Evolutionary conservation across 306 rosid genomes (phyloP).

Genomic region (Alnus rubra): DNA sequence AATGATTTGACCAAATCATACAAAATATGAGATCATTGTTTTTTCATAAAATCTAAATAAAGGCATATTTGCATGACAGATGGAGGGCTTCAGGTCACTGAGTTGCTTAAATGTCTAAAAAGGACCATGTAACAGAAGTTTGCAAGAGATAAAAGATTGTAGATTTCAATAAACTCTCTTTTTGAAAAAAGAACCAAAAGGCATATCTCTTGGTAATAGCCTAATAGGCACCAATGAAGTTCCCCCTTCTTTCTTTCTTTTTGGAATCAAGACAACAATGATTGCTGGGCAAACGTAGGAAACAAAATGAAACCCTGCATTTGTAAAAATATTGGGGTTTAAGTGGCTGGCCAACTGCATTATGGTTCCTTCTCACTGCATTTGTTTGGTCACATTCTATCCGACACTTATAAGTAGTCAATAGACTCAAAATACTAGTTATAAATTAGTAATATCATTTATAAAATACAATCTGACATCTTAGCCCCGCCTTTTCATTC

Average conservation of each 20-base stretch:
- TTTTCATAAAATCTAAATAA: no score
- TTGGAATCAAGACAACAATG: background rate
- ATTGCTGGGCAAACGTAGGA: background rate
- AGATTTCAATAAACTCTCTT: no score
- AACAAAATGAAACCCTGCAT: background rate
- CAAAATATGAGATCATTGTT: no score
- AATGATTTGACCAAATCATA: no score
- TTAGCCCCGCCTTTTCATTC: background rate
- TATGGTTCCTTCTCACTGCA: background rate
- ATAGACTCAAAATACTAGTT: background rate
- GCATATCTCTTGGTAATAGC: background rate
- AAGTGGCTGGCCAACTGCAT: background rate
- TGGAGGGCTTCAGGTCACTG: no score
- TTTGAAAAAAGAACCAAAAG: background rate
- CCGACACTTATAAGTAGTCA: background rate
- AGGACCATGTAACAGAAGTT: no score
- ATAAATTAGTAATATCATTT: slow-evolving; percentile 1
- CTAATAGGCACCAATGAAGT: background rate
- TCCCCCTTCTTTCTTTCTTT: background rate
- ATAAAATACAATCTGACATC: background rate
- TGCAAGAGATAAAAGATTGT: no score
- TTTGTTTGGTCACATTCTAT: background rate
- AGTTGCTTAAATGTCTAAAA: no score
- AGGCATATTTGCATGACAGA: no score
- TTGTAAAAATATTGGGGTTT: background rate